These are phyloP conservation scores for Effrenium voratum DNA, from an alignment of 73 alveolate genomes.

Conservation along the genomic window DNA sequence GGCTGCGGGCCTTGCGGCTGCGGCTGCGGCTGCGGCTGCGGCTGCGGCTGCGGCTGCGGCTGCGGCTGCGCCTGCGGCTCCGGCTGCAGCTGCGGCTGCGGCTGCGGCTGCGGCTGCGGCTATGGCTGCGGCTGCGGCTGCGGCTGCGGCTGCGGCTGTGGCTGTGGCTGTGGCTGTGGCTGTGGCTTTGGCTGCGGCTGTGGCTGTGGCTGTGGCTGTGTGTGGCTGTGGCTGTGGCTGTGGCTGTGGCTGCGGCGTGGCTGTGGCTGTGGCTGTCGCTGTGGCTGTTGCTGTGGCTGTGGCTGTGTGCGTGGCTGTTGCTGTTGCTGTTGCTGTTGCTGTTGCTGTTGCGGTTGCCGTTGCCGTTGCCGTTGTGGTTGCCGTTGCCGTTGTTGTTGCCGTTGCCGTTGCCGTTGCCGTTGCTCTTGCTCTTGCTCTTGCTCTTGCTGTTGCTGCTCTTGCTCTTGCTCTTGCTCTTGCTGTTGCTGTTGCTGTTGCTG, in stretches of 20 bases:
- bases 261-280: no score
- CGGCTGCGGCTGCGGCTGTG: conserved; percentile 29
- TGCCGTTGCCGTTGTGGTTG: neutral
- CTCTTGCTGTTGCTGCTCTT: no score
- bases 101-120: no score
- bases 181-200: neutral
- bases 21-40: neutral
- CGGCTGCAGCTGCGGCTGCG: neutral
- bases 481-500: no score
- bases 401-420: neutral
- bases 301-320: no score
- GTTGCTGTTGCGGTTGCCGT: no score
- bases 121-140: conserved; percentile 8
- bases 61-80: neutral
- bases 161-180: neutral
- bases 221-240: neutral
- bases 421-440: neutral
- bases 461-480: no score
- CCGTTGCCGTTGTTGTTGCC: neutral
- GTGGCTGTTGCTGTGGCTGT: no score
- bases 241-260: neutral
- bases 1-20: neutral
- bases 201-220: neutral
- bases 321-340: no score
- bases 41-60: neutral